Conservation (phyloP, 1,284 basidiomycete species). For the Fistulinella cinereoalba region DNA sequence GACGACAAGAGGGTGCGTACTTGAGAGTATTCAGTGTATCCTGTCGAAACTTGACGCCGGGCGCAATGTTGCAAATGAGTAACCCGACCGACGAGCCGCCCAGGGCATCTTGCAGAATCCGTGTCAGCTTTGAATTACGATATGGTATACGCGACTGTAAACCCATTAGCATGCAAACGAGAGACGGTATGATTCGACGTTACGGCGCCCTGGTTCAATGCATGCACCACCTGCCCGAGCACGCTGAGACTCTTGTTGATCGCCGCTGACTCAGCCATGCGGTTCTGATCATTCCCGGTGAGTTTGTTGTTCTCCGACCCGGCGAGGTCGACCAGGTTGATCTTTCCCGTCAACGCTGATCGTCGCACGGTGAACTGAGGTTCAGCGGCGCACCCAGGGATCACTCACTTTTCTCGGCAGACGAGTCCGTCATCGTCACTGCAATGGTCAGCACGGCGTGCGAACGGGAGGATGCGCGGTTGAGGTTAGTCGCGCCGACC, state of each 20-base stretch:
- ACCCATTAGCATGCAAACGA: not conserved
- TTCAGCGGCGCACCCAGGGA: not conserved
- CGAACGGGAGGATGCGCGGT: slow-evolving; percentile 75
- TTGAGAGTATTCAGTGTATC: slow-evolving; percentile 84
- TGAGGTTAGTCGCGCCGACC: slow-evolving; percentile 81
- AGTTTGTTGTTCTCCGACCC: slow-evolving; percentile 88
- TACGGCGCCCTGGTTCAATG: slow-evolving; percentile 71
- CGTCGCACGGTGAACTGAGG: not conserved
- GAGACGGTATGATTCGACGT: slow-evolving; percentile 22
- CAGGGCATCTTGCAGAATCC: slow-evolving; percentile 81
- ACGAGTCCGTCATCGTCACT: slow-evolving; percentile 49
- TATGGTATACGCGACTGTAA: slow-evolving; percentile 76
- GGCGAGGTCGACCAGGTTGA: slow-evolving; percentile 83
- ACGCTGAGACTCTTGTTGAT: slow-evolving; percentile 85
- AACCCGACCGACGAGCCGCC: slow-evolving; percentile 75
- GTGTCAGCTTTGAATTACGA: slow-evolving; percentile 78
- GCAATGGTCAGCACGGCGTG: slow-evolving; percentile 79
- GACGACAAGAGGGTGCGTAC: slow-evolving; percentile 39
- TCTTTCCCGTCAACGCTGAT: slow-evolving; percentile 63
- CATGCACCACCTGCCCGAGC: slow-evolving; percentile 80
- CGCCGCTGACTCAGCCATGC: slow-evolving; percentile 79
- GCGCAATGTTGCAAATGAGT: slow-evolving; percentile 81
- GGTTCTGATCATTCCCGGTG: slow-evolving; percentile 76
- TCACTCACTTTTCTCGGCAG: slow-evolving; percentile 47
- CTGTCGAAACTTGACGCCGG: slow-evolving; percentile 72